A percentile compares a stretch with the other conserved stretches of the same genome.
These are phyloP conservation scores for Metschnikowia arizonensis DNA, from an alignment of 805 yeast genomes.

Conservation along the genomic window DNA sequence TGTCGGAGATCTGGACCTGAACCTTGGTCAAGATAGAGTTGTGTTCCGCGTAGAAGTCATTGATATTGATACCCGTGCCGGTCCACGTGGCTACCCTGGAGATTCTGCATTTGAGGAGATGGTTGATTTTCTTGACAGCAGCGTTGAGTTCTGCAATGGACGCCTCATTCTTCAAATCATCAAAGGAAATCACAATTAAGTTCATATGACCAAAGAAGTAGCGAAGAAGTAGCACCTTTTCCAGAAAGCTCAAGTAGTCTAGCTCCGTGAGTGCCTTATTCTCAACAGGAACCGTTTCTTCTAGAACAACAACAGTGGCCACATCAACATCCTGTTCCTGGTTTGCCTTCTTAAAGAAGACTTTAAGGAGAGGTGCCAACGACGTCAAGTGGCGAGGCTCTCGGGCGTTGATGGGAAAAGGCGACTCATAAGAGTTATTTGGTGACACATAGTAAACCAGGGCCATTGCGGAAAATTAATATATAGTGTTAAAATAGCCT, in stretches of 20 bases:
- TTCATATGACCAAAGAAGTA: conserved; percentile 39
- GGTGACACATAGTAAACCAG: conserved; percentile 17
- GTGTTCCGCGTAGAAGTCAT: conserved; percentile 17
- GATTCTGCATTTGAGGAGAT: conserved; percentile 29
- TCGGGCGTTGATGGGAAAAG: conserved; percentile 13
- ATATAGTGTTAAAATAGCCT: too few species aligned
- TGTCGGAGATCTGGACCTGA: conserved; percentile 18
- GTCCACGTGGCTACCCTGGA: conserved; percentile 43
- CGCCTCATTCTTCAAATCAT: conserved; percentile 8
- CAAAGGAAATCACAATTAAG: conserved; percentile 23
- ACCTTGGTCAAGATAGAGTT: conserved; percentile 4
- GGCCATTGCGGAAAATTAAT: conserved; percentile 18
- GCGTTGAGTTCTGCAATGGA: conserved; percentile 17
- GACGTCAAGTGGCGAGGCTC: conserved; percentile 19
- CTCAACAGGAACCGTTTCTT: conserved; percentile 8
- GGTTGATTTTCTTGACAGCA: conserved; percentile 22
- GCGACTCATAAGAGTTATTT: conserved; percentile 11
- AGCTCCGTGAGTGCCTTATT: conserved; percentile 13
- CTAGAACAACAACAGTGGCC: conserved; percentile 29
- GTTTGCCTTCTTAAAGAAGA: conserved; percentile 30
- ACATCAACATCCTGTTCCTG: conserved; percentile 31
- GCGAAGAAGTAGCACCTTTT: conserved; percentile 29
- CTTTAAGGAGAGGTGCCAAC: conserved; percentile 14
- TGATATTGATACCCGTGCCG: conserved; percentile 26
- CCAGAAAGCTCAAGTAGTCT: conserved; percentile 25